Conservation (phyloP, 192 early-diverging fungal genomes). For the Gaertneriomyces sp. region DNA sequence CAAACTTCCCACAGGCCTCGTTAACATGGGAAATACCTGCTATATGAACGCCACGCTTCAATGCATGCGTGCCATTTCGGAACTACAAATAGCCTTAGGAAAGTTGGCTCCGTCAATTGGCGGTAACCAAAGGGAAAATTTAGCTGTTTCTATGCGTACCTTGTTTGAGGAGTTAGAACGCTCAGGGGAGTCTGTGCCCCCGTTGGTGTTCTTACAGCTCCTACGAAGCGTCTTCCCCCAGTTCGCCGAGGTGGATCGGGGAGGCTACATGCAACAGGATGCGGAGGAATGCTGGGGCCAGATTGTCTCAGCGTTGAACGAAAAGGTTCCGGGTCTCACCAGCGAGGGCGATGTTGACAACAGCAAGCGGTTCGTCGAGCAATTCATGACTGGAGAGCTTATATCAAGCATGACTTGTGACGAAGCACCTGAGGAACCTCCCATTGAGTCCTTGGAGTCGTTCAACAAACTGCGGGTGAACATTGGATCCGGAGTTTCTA, state of each 20-base stretch:
- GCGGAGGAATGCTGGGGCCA: constrained; percentile 98
- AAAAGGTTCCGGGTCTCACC: constrained; percentile 53
- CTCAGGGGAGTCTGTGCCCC: constrained; percentile 70
- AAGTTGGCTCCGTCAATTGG: constrained; percentile 50
- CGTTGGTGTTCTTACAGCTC: constrained; percentile 72
- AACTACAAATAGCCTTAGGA: constrained; percentile 63
- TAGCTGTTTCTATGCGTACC: constrained; percentile 66
- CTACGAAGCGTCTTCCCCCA: constrained; percentile 79
- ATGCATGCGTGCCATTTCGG: constrained; percentile 84
- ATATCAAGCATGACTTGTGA: constrained; percentile 62
- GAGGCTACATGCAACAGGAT: constrained; percentile 87
- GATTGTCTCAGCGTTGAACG: constrained; percentile 66
- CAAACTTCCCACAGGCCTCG: constrained; percentile 84
- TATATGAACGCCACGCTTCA: constrained; percentile 86
- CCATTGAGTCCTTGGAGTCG: constrained; percentile 56
- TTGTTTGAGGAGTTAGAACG: constrained; percentile 70
- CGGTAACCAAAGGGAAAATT: constrained; percentile 54
- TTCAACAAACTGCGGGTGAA: constrained; percentile 74
- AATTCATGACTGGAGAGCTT: constrained; percentile 72
- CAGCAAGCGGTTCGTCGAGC: constrained; percentile 64
- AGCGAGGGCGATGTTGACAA: constrained; percentile 31
- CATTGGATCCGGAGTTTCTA: constrained; percentile 65
- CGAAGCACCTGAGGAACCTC: constrained; percentile 74
- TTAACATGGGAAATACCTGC: constrained; percentile 87
- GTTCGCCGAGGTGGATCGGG: constrained; percentile 74